A percentile compares a stretch with the other conserved stretches of the same genome.
phyloP scores from a whole-genome alignment of 257 asterid species.

The Nicotiana paniculata region DNA sequence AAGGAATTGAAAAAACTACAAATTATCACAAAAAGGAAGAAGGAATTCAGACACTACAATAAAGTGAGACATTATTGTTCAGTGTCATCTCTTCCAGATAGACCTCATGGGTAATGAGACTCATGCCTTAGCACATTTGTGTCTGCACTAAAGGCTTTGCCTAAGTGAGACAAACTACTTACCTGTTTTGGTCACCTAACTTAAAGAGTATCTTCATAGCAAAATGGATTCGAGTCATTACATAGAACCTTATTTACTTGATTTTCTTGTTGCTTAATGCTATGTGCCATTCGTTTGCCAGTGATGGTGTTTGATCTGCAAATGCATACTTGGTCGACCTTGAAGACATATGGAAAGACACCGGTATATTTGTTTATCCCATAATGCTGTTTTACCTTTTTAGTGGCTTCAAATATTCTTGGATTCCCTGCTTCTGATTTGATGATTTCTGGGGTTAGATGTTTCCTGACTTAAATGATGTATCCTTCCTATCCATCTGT shows the following conservation, averaged over 20 bases:
- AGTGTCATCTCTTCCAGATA: too few relatives aligned
- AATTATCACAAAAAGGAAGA: too few relatives aligned
- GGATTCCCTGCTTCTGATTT: conserved; percentile 3
- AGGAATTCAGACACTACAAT: too few relatives aligned
- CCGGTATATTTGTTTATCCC: conserved; percentile 49
- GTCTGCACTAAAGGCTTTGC: too few relatives aligned
- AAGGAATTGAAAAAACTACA: too few relatives aligned
- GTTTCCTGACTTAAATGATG: background rate
- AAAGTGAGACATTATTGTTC: too few relatives aligned
- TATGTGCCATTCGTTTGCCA: conserved; percentile 32
- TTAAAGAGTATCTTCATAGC: background rate
- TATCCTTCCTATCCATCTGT: background rate
- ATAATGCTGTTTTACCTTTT: conserved; percentile 1
- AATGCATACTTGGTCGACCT: conserved; percentile 70
- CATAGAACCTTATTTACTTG: background rate
- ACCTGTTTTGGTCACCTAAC: background rate
- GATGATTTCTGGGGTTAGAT: background rate
- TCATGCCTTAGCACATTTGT: too few relatives aligned
- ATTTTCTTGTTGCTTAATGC: conserved; percentile 17
- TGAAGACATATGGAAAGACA: conserved; percentile 95
- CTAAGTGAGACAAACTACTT: too few relatives aligned
- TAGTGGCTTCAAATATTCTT: background rate
- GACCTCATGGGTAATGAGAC: too few relatives aligned
- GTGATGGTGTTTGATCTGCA: conserved; percentile 89
- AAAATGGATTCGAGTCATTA: background rate